These are phyloP conservation scores for Monsonia emarginata DNA, from an alignment of 441 rosid genomes.

Conservation along the genomic window DNA sequence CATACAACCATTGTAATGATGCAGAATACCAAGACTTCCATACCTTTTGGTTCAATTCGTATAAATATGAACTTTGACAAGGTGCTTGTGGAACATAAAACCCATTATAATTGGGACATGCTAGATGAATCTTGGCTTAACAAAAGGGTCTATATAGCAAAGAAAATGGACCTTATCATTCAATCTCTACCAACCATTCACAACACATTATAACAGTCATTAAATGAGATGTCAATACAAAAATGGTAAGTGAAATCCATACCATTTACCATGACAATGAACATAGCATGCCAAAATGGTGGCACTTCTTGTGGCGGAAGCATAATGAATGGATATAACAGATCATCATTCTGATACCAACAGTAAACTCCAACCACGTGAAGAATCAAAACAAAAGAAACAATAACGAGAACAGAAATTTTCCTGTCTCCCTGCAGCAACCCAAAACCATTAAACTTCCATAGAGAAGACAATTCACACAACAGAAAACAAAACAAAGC, in stretches of 20 bases:
- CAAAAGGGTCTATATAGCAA: neutral
- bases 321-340: conserved; percentile 44
- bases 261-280: conserved; percentile 53
- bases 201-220: neutral
- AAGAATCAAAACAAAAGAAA: conserved; percentile 28
- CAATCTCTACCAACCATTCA: neutral
- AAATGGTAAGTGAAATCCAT: conserved; percentile 11
- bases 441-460: conserved; percentile 7
- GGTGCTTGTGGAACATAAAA: neutral
- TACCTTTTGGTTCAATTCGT: too few relatives aligned
- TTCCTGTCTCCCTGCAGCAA: conserved; percentile 49
- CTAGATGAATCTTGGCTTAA: neutral
- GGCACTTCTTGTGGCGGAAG: conserved; percentile 53
- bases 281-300: conserved; percentile 62
- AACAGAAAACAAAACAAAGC: neutral
- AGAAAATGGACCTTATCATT: neutral
- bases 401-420: conserved; percentile 32
- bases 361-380: conserved; percentile 49
- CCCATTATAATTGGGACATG: neutral
- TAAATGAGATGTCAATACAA: neutral
- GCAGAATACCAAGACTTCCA: too few relatives aligned
- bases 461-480: neutral
- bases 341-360: conserved; percentile 46
- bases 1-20: neutral
- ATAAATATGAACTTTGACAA: too few relatives aligned